Evolutionary conservation across 1,284 basidiomycete genomes (phyloP).

Genomic region (Lentinula novae-zelandiae): DNA sequence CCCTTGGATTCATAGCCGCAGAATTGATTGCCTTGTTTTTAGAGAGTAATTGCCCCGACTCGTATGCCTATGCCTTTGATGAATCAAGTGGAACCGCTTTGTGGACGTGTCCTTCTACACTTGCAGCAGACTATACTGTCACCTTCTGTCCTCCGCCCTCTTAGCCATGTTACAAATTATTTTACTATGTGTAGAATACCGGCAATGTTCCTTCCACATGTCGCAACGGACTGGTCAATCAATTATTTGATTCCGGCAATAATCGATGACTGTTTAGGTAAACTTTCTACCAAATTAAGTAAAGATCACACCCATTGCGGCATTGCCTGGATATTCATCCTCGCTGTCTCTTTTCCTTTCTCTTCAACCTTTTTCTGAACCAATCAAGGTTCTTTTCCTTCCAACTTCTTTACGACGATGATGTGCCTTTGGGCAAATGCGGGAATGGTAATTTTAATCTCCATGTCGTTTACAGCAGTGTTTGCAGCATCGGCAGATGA

Average conservation of each 20-base stretch:
- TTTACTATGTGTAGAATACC: background rate
- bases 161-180: background rate
- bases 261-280: background rate
- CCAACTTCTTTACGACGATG: background rate
- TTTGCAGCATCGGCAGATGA: slow-evolving; percentile 28
- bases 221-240: too few species aligned
- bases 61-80: slow-evolving; percentile 11
- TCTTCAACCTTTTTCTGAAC: background rate
- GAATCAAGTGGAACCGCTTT: slow-evolving; percentile 9
- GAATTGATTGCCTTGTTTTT: background rate
- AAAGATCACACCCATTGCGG: too few species aligned
- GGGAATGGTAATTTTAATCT: background rate
- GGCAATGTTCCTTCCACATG: too few species aligned
- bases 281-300: background rate
- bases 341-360: too few species aligned
- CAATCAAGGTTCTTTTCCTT: background rate
- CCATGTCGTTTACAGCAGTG: background rate
- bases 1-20: background rate
- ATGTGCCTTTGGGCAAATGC: background rate
- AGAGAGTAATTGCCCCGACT: slow-evolving; percentile 11
- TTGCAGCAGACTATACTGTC: slow-evolving; percentile 7
- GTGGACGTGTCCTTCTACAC: slow-evolving; percentile 2
- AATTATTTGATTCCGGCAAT: too few species aligned
- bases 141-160: slow-evolving; percentile 11
- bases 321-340: too few species aligned